phyloP scores from a whole-genome alignment of 192 early-diverging fungal species.

The Phycomyces blakesleeanus region DNA sequence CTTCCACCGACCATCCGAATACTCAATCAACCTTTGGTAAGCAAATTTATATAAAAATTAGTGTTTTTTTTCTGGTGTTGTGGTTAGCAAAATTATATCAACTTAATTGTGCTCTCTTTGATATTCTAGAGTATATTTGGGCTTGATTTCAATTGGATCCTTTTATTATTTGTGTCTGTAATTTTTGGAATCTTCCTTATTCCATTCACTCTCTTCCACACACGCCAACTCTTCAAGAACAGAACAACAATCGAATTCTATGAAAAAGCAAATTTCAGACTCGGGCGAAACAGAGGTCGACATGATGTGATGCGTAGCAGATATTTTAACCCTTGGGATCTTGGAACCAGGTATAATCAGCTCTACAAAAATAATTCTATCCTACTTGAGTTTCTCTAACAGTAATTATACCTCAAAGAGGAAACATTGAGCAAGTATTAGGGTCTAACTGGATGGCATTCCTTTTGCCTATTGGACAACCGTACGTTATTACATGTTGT shows the following conservation, averaged over 20 bases:
- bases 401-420: too few relatives aligned
- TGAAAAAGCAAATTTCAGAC: constrained; percentile 28
- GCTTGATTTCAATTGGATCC: constrained; percentile 37
- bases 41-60: neutral
- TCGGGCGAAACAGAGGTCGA: constrained; percentile 5
- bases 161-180: constrained; percentile 36
- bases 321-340: constrained; percentile 38
- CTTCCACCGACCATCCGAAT: constrained; percentile 30
- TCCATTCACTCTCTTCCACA: constrained; percentile 48
- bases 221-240: constrained; percentile 42
- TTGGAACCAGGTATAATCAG: constrained; percentile 31
- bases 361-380: neutral
- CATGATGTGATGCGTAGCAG: constrained; percentile 26
- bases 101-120: too few relatives aligned
- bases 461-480: constrained; percentile 28
- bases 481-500: constrained; percentile 29
- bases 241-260: constrained; percentile 55
- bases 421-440: constrained; percentile 32
- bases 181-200: constrained; percentile 47
- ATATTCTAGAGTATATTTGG: constrained; percentile 24
- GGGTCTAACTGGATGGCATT: constrained; percentile 11
- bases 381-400: too few relatives aligned
- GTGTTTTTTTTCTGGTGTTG: too few relatives aligned
- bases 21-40: constrained; percentile 28
- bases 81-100: neutral